A percentile compares a stretch with the other conserved stretches of the same genome.
These are phyloP conservation scores for Blastobotrys buckinghamii DNA, from an alignment of 1,139 yeast genomes.

Conservation along the genomic window DNA sequence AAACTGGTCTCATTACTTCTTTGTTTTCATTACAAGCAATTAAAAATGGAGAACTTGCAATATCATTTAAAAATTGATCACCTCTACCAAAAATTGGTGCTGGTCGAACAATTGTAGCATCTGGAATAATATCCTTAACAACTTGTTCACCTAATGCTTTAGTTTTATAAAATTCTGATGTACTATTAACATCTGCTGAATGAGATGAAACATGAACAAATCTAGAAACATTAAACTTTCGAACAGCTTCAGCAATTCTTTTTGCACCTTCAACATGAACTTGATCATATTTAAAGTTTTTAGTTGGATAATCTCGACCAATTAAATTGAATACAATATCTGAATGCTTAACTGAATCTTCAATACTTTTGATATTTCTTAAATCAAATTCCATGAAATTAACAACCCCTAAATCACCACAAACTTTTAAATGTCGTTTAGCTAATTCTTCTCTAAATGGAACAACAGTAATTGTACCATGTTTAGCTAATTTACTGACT, in stretches of 20 bases:
- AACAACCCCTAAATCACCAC: slow-evolving; percentile 85
- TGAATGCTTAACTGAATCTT: slow-evolving; percentile 73
- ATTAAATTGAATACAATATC: slow-evolving; percentile 79
- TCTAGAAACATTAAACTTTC: slow-evolving; percentile 70
- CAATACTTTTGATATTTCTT: slow-evolving; percentile 69
- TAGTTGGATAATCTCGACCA: slow-evolving; percentile 74
- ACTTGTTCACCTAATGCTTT: slow-evolving; percentile 75
- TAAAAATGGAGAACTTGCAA: slow-evolving; percentile 47
- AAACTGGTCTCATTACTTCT: slow-evolving; percentile 66
- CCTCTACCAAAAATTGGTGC: slow-evolving; percentile 76
- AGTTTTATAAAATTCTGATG: slow-evolving; percentile 68
- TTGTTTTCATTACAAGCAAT: slow-evolving; percentile 62
- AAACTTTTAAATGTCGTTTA: slow-evolving; percentile 71
- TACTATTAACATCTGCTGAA: slow-evolving; percentile 66
- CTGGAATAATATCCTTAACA: slow-evolving; percentile 63
- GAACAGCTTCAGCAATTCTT: slow-evolving; percentile 69
- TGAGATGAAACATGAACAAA: slow-evolving; percentile 74
- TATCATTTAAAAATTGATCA: slow-evolving; percentile 62
- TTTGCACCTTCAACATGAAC: slow-evolving; percentile 74
- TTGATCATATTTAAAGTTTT: slow-evolving; percentile 77
- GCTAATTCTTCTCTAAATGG: slow-evolving; percentile 80
- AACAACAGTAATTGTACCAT: slow-evolving; percentile 71
- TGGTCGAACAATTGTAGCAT: slow-evolving; percentile 81
- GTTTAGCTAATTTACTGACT: slow-evolving; percentile 67
- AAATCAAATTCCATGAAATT: slow-evolving; percentile 80